These are phyloP conservation scores for Russula compacta DNA, from an alignment of 768 basidiomycete species.

Conservation along the genomic window DNA sequence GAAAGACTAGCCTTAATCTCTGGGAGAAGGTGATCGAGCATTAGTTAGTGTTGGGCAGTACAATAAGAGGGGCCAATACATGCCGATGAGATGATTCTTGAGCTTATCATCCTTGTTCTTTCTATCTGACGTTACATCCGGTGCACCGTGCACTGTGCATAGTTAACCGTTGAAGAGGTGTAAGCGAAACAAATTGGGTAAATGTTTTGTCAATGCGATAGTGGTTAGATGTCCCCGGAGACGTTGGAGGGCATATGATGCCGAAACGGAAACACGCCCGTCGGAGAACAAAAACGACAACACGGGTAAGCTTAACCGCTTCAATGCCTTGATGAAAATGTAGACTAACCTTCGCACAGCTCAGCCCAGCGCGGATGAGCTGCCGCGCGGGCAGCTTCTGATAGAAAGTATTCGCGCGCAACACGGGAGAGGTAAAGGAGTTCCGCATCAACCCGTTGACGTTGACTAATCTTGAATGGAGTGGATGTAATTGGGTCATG, in stretches of 20 bases:
- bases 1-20: slow-evolving; percentile 19
- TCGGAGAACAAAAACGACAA: neutral
- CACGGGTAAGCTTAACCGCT: neutral
- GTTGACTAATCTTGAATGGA: slow-evolving; percentile 46
- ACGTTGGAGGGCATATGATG: neutral
- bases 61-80: slow-evolving; percentile 11
- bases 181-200: no score
- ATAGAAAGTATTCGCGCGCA: slow-evolving; percentile 36
- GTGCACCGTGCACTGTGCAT: slow-evolving; percentile 47
- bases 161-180: neutral
- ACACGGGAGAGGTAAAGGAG: slow-evolving; percentile 71
- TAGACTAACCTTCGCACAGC: slow-evolving; percentile 50
- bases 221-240: neutral
- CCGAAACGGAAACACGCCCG: neutral
- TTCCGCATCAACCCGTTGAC: slow-evolving; percentile 74
- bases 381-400: slow-evolving; percentile 35
- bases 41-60: neutral
- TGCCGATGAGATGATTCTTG: slow-evolving; percentile 53
- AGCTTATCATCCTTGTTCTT: slow-evolving; percentile 38
- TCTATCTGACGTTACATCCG: slow-evolving; percentile 29
- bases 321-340: neutral
- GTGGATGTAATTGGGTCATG: neutral
- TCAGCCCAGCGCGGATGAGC: slow-evolving; percentile 58
- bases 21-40: neutral
- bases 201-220: neutral